These are phyloP conservation scores for Periglandula ipomoeae DNA, from an alignment of 2,329 filamentous ascomycete genomes.

Conservation along the genomic window DNA sequence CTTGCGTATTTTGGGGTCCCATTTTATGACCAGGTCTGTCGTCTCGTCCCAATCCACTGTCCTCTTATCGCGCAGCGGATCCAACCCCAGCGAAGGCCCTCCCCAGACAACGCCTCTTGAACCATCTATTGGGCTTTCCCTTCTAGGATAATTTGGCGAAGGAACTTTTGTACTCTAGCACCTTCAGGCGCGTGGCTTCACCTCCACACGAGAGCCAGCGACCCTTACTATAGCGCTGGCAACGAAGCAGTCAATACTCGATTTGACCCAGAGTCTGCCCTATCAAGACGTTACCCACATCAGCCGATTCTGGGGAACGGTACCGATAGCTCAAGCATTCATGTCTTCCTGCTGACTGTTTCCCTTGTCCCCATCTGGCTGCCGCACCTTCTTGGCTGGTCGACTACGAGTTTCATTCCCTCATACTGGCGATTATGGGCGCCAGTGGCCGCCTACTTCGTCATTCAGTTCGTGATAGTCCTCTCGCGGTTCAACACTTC, in stretches of 20 bases:
- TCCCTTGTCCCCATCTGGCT: conserved; percentile 12
- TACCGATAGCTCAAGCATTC: conserved; percentile 10
- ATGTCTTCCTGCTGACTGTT: conserved; percentile 9
- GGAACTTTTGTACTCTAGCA: conserved; percentile 30
- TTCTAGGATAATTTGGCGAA: conserved; percentile 26
- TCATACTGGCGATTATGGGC: conserved; percentile 28
- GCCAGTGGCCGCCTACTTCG: conserved; percentile 22
- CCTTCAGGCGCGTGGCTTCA: conserved; percentile 26
- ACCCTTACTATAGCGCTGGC: conserved; percentile 2
- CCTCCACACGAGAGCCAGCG: conserved; percentile 14
- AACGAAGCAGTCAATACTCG: conserved; percentile 4
- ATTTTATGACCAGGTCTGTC: conserved; percentile 1
- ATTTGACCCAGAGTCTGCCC: conserved; percentile 10
- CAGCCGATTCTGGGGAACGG: conserved; percentile 13
- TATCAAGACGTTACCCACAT: conserved; percentile 14
- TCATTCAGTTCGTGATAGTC: conserved; percentile 21
- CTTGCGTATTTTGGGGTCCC: conserved; percentile 50
- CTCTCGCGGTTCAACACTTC: conserved; percentile 22
- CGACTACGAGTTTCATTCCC: conserved; percentile 14
- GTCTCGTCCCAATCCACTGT: neutral
- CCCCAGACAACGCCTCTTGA: conserved; percentile 14
- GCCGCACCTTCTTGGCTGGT: conserved; percentile 3
- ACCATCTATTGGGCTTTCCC: conserved; percentile 25
- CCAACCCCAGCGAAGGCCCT: conserved; percentile 14
- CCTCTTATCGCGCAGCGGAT: conserved; percentile 10